Evolutionary conservation across 805 yeast genomes (phyloP).

Genomic region (Scheffersomyces coipomensis): DNA sequence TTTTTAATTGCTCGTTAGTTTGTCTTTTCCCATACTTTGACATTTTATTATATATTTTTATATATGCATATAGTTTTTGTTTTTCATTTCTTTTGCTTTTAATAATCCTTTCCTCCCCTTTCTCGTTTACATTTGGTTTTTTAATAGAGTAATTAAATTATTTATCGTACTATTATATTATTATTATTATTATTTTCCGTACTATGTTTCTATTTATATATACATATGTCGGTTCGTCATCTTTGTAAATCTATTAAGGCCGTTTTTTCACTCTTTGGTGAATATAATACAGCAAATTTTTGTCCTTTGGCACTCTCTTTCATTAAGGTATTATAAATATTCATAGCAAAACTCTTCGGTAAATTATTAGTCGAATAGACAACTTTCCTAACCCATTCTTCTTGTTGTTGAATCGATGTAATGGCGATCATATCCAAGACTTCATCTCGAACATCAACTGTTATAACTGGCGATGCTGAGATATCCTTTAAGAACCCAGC

Average conservation of each 20-base stretch:
- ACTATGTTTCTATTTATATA: neutral
- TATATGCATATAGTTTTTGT: too few species aligned
- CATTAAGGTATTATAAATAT: constrained; percentile 66
- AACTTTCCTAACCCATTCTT: constrained; percentile 81
- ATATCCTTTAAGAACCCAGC: constrained; percentile 52
- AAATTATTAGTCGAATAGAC: constrained; percentile 74
- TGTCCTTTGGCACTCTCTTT: constrained; percentile 74
- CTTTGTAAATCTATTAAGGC: constrained; percentile 56
- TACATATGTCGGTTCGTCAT: constrained; percentile 15
- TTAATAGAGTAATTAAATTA: neutral
- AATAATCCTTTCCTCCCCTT: too few species aligned
- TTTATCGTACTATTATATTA: neutral
- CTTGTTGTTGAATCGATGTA: constrained; percentile 71
- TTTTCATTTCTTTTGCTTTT: neutral
- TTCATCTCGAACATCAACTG: constrained; percentile 81
- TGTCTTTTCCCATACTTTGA: too few species aligned
- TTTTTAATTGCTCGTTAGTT: neutral
- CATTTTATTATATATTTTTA: neutral
- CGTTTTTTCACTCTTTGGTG: constrained; percentile 75
- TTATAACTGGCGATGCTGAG: constrained; percentile 67
- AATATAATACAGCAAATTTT: constrained; percentile 72
- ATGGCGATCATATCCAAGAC: constrained; percentile 79
- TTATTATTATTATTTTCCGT: neutral
- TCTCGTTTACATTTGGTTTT: neutral
- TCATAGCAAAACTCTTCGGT: constrained; percentile 77